Evolutionary conservation across 164 flowering plant species (phyloP), one percentile per base, ranked within the genome.

Genomic region (Cinnamomum micranthum): DNA sequence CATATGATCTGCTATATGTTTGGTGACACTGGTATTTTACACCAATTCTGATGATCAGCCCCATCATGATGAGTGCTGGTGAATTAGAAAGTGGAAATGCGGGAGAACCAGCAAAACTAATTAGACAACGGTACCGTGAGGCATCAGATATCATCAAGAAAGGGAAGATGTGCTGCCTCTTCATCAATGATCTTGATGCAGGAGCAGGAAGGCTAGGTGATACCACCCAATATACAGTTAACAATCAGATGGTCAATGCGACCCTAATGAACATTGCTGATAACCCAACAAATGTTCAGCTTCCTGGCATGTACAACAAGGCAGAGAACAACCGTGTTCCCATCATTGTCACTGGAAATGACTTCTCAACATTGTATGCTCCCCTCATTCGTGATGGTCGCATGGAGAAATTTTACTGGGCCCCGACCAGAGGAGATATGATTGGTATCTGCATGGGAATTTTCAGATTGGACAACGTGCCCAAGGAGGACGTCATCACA

Each of bases 381-480:
- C 88, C 88, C 64, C 88, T 84, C 70, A 86, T 83, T 69, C 88
- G 87, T 76, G 88, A 84, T 50, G 88, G 87, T 51, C 85, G 87
- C 72, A 86, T 86, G 88, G 87, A 86, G 84, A 86, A 86, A 66
- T 86, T 86, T 79, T 86, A 86, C 81, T 84, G 88, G 88, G 86
- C 86, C 5, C 88, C 86, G 2, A 85, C 85, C n/a, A 71, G 88
- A 31, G 86, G 83, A 6, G 88, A 85, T 71, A 73, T 86, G 1
- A 77, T 85, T 58, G 88, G 88, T 66, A 85, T 85, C 55, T 85
- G 88, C 85, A 71, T 13, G 0, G 88, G 88, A 47, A 83, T 85
- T 69, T 83, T 85, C 78, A 80, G 65, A 70, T 50, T 71, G 23
- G 84, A 85, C 75, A 80, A 82, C 69, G 65, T 85, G 24, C 71